Evolutionary conservation across 176 grass and related monocot species (phyloP), one percentile per base, ranked within the genome.

Genomic region (Raddia guianensis): DNA sequence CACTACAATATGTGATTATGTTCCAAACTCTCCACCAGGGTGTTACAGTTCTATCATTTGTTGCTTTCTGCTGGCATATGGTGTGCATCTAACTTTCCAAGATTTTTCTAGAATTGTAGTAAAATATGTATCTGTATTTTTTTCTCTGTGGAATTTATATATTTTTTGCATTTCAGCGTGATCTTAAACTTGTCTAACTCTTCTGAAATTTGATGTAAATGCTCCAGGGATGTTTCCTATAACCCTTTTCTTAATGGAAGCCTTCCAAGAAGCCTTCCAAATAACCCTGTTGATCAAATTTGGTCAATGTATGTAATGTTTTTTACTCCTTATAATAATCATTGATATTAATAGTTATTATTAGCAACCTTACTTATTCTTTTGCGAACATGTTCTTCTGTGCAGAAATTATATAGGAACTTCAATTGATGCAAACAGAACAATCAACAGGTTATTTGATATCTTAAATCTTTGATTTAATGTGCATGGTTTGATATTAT

Each of bases 161-260:
- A n/a, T 49, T 81, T 82, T 87, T 33, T 45, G 14, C 14, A 49
- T 0, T 16, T 5, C 66, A 64, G 42, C 12, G 35, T 55, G 45
- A 82, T 66, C n/a, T 73, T 44, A 20, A 7, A 48, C 18, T 14
- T 74, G 14, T 79, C 42, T 74, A 51, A 73, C 86, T 83, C 27
- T 58, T 14, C 27, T 80, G 13, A 58, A 45, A 48, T 66, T 73
- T 84, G 6, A 51, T 69, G 11, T 80, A 70, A 81, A 68, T 2
- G 59, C 68, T 84, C 13, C 84, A 92, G 90, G 87, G 90, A 92
- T 77, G 48, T 92, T 71, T 89, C 87, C 7, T 81, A 86, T 79
- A 92, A 92, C 54, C 58, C 14, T 63, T 52, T 63, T 5, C 2
- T 79, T 77, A 46, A 0, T 15, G 83, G 71, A 80, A 15, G 1